Percentiles rank a stretch among this genome's conserved stretches.
These are phyloP conservation scores for Epichloe aotearoae DNA, from an alignment of 2,329 filamentous ascomycete species.

Conservation along the genomic window DNA sequence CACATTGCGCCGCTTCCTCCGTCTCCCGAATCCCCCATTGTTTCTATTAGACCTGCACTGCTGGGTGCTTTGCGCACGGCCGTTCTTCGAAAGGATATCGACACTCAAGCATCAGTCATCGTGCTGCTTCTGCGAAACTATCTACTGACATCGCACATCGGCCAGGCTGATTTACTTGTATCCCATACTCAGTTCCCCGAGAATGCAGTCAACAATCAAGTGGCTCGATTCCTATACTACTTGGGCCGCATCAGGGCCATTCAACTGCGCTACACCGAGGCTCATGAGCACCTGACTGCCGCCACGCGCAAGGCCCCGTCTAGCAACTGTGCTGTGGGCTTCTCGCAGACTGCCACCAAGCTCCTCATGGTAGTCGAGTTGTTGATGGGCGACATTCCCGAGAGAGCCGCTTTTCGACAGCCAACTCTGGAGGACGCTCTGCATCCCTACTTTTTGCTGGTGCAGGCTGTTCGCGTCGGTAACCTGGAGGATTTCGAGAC, in stretches of 20 bases:
- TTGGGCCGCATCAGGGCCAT: conserved; percentile 92
- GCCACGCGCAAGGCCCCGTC: conserved; percentile 92
- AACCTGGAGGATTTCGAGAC: conserved; percentile 89
- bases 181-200: conserved; percentile 92
- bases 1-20: conserved; percentile 77
- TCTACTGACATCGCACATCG: conserved; percentile 88
- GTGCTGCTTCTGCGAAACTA: conserved; percentile 93
- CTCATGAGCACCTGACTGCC: conserved; percentile 83
- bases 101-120: conserved; percentile 94
- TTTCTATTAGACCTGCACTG: conserved; percentile 73
- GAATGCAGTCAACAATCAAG: conserved; percentile 93
- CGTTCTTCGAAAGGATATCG: conserved; percentile 91
- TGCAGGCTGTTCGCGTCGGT: conserved; percentile 91
- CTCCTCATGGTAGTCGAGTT: conserved; percentile 92
- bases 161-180: conserved; percentile 88
- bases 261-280: conserved; percentile 92
- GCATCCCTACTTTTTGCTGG: conserved; percentile 84
- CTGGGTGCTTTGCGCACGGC: conserved; percentile 83
- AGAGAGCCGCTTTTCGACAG: conserved; percentile 86
- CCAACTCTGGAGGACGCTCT: conserved; percentile 75
- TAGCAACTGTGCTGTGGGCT: conserved; percentile 77
- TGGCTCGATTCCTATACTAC: conserved; percentile 95
- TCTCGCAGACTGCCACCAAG: conserved; percentile 93
- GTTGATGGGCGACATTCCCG: conserved; percentile 96
- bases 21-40: conserved; percentile 75